phyloP scores from a whole-genome alignment of 768 basidiomycete species.

The Pulveroboletus ravenelii region DNA sequence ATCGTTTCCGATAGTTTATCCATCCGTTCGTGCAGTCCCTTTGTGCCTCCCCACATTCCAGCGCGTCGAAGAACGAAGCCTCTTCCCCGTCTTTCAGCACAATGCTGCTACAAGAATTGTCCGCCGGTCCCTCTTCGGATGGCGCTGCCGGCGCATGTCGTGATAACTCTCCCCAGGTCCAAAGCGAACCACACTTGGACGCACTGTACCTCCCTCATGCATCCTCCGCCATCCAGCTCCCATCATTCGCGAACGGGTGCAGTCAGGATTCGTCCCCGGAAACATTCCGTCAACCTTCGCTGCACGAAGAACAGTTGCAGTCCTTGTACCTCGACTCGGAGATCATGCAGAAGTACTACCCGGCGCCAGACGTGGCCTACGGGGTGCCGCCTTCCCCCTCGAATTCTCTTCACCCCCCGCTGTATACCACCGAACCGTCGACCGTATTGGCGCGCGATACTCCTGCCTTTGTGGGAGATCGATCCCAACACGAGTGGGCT shows the following conservation, averaged over 20 bases:
- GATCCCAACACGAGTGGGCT: conserved; percentile 11
- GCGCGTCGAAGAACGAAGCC: conserved; percentile 15
- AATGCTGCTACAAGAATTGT: conserved; percentile 16
- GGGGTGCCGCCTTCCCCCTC: conserved; percentile 2
- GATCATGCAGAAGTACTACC: conserved; percentile 20
- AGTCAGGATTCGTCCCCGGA: conserved; percentile 12
- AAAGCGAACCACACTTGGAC: conserved; percentile 15
- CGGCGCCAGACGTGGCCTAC: conserved; percentile 15
- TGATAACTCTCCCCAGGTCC: conserved; percentile 4
- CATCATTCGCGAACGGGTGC: conserved; percentile 16
- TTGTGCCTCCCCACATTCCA: conserved; percentile 37
- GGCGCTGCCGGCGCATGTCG: neutral
- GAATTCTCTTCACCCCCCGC: conserved; percentile 8
- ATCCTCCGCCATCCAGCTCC: conserved; percentile 16
- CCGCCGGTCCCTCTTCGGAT: conserved; percentile 17
- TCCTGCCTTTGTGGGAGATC: conserved; percentile 13
- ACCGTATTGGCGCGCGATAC: conserved; percentile 6
- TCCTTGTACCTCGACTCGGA: conserved; percentile 22
- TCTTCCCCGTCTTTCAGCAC: conserved; percentile 31
- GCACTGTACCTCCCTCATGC: conserved; percentile 17
- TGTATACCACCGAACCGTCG: conserved; percentile 19
- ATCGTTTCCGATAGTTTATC: neutral
- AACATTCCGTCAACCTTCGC: conserved; percentile 9
- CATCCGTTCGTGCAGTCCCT: conserved; percentile 37
- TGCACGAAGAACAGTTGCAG: conserved; percentile 22